Conservation (phyloP, 805 yeast genomes). For the Candida boleticola region DNA sequence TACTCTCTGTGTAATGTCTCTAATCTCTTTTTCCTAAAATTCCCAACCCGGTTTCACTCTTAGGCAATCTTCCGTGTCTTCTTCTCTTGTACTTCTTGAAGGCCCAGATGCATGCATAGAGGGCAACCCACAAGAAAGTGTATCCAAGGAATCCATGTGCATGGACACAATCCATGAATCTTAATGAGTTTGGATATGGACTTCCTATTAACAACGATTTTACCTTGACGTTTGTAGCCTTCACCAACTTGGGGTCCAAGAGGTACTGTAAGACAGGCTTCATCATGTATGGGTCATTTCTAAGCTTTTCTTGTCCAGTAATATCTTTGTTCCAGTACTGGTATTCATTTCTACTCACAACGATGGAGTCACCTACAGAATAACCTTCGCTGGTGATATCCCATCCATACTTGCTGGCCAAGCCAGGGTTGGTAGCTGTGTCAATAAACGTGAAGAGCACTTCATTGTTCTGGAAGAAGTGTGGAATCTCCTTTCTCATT, state of each 20-base stretch:
- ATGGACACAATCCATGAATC: conserved; percentile 45
- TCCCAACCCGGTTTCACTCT: conserved; percentile 3
- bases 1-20: background rate
- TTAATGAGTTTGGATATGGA: conserved; percentile 38
- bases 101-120: conserved; percentile 10
- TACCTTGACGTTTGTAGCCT: conserved; percentile 9
- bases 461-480: conserved; percentile 42
- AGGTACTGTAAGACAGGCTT: conserved; percentile 38
- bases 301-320: conserved; percentile 32
- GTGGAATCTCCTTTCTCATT: conserved; percentile 49
- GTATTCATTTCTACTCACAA: conserved; percentile 46
- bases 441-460: conserved; percentile 53
- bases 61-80: conserved; percentile 3
- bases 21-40: conserved; percentile 4
- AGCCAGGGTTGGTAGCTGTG: conserved; percentile 31
- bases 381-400: conserved; percentile 30
- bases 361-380: conserved; percentile 54
- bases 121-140: conserved; percentile 14
- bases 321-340: conserved; percentile 31
- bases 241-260: conserved; percentile 30
- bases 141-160: conserved; percentile 46
- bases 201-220: conserved; percentile 37
- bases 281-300: conserved; percentile 28
- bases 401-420: conserved; percentile 36
- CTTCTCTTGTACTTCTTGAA: conserved; percentile 4